A percentile compares a stretch with the other conserved stretches of the same genome.
Conservation (phyloP, 495 filamentous ascomycete species). For the Aspergillus hancockii region DNA sequence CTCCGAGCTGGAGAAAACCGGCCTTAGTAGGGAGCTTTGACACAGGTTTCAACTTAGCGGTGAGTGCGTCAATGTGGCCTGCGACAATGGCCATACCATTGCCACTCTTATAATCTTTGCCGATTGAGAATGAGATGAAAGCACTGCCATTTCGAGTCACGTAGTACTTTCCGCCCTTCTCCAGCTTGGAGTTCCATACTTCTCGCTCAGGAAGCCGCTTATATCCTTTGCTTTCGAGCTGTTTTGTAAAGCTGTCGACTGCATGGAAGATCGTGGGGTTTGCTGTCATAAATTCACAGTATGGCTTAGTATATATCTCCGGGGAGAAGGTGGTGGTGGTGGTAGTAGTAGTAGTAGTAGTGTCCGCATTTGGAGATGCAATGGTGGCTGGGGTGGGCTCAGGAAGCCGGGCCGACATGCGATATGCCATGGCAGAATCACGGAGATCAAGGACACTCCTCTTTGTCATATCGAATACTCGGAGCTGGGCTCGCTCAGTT, state of each 20-base stretch:
- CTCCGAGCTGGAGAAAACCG: constrained; percentile 85
- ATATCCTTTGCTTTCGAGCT: constrained; percentile 72
- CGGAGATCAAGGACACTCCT: constrained; percentile 18
- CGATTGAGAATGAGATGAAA: constrained; percentile 84
- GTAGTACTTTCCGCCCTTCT: constrained; percentile 85
- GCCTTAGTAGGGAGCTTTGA: constrained; percentile 75
- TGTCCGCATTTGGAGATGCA: constrained; percentile 15
- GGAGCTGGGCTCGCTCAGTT: background rate
- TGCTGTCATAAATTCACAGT: constrained; percentile 80
- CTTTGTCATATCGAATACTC: constrained; percentile 21
- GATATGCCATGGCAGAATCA: constrained; percentile 27
- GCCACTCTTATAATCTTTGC: constrained; percentile 77
- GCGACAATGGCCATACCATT: constrained; percentile 82
- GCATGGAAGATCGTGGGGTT: constrained; percentile 95
- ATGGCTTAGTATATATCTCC: constrained; percentile 76
- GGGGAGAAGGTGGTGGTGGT: constrained; percentile 32
- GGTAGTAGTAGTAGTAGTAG: too few species aligned
- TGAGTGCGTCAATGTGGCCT: constrained; percentile 90
- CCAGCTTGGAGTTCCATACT: constrained; percentile 72
- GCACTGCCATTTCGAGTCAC: constrained; percentile 82
- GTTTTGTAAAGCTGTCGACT: constrained; percentile 70
- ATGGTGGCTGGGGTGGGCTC: constrained; percentile 13
- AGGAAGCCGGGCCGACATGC: constrained; percentile 20
- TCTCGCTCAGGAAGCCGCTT: constrained; percentile 76
- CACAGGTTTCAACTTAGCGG: constrained; percentile 85